phyloP scores from a whole-genome alignment of 768 basidiomycete genomes.

The Favolaschia claudopus region DNA sequence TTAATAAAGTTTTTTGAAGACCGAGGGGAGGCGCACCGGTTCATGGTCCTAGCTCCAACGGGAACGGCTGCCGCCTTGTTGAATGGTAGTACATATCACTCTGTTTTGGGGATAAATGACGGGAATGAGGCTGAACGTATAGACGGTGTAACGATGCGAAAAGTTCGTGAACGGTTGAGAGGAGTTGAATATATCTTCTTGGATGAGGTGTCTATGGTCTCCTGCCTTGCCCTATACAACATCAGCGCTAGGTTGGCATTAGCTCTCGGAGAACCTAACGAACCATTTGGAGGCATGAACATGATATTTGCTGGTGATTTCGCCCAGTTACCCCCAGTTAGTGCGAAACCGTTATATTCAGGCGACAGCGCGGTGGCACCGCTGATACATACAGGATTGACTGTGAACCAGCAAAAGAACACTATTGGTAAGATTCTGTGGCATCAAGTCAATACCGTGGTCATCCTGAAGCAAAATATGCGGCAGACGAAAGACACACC shows the following conservation, averaged over 20 bases:
- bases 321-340: constrained; percentile 34
- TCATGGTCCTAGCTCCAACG: constrained; percentile 32
- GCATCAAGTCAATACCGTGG: constrained; percentile 31
- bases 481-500: constrained; percentile 33
- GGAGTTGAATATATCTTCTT: constrained; percentile 37
- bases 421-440: constrained; percentile 31
- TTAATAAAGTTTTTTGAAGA: constrained; percentile 17
- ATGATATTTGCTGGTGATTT: constrained; percentile 34
- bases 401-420: constrained; percentile 11
- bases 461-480: constrained; percentile 37
- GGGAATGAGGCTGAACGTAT: not conserved
- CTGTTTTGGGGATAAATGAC: constrained; percentile 8
- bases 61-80: constrained; percentile 32
- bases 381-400: not conserved
- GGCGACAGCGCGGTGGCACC: constrained; percentile 16
- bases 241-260: constrained; percentile 18
- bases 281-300: constrained; percentile 35
- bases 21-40: constrained; percentile 18
- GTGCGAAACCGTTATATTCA: constrained; percentile 1
- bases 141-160: not conserved
- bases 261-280: not conserved
- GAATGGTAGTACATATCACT: constrained; percentile 32
- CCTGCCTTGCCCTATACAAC: constrained; percentile 13
- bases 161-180: not conserved
- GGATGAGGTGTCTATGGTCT: constrained; percentile 43